Base-by-base conservation (phyloP, 768 basidiomycete species). In the Tricholoma hemisulphureum region DNA sequence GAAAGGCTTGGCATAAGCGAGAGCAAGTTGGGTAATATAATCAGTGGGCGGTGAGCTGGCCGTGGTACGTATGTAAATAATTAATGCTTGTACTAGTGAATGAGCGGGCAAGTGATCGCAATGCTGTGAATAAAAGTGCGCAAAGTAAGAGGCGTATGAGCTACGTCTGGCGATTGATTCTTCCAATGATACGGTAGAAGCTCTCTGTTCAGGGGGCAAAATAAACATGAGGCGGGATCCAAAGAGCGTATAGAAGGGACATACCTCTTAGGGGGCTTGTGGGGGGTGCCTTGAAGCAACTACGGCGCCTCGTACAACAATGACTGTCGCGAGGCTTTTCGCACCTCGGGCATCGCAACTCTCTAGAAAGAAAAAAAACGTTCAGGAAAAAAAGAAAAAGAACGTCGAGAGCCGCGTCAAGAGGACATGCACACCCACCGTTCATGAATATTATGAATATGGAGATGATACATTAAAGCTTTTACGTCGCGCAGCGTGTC, bases 401-500 rank as follows among this genome's bases (percentile, higher is more conserved):
- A 53, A 34, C 26, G 56, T 41, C 18, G 26, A 50, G 16, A 16
- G 56, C 23, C 43, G 51, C 41, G 34, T 20, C n/a, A n/a, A n/a
- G n/a, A n/a, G 52, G 52, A 24, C 51, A 48, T 48, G 32, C 56
- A 39, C 45, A 67, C 72, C 39, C 56, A 77, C 77, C 69, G 61
- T 53, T 81, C 79, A 29, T 75, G 71, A 29, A 84, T 77, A 60
- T 83, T 79, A 65, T 84, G 84, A 49, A 84, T 80, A 61, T 85
- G 82, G 20, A 84, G 67, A 62, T 84, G 83, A 63, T 73, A 81
- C 61, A 77, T 77, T 50, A 84, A 72, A 18, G 79, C 77, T 60
- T 75, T 75, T 54, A 76, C 71, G 51, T 72, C 70, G 5, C 69
- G 66, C 20, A 84, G 63, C 7, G 73, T 70, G 67, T 82, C 75